Conservation (phyloP, 805 yeast genomes). For the Metschnikowia kunwiensis region DNA sequence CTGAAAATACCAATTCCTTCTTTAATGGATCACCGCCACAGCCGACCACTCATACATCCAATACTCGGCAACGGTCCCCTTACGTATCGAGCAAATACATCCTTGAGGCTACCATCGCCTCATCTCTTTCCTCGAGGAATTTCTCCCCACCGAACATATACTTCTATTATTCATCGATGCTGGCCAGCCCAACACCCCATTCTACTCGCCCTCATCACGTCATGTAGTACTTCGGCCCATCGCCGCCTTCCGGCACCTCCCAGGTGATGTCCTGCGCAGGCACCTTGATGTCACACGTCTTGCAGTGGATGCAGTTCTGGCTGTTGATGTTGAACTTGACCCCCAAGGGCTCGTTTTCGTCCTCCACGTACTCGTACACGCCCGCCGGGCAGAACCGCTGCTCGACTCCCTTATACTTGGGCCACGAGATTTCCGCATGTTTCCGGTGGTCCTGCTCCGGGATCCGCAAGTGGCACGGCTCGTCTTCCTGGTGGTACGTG, state of each 20-base stretch:
- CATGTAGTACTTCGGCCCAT: conserved; percentile 94
- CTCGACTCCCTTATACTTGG: conserved; percentile 82
- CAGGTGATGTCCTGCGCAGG: conserved; percentile 93
- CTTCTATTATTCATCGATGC: too few species aligned
- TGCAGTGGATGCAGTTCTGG: conserved; percentile 97
- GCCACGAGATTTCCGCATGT: conserved; percentile 70
- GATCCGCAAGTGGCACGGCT: conserved; percentile 76
- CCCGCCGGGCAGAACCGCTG: conserved; percentile 97
- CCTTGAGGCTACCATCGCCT: too few species aligned
- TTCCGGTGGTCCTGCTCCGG: conserved; percentile 57
- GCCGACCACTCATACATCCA: too few species aligned
- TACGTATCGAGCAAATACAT: too few species aligned
- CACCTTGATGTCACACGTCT: conserved; percentile 95
- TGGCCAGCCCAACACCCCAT: too few species aligned
- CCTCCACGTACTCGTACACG: conserved; percentile 88
- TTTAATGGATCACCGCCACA: too few species aligned
- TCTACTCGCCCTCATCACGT: too few species aligned
- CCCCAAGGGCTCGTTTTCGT: conserved; percentile 53
- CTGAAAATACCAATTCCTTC: too few species aligned
- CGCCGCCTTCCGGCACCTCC: conserved; percentile 99
- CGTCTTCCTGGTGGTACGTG: conserved; percentile 93
- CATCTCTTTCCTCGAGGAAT: too few species aligned
- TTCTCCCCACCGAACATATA: too few species aligned
- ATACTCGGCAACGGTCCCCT: too few species aligned
- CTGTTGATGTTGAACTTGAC: conserved; percentile 90